These are phyloP conservation scores for Fusarium verrucosum DNA, from an alignment of 2,329 filamentous ascomycete genomes.

Conservation along the genomic window DNA sequence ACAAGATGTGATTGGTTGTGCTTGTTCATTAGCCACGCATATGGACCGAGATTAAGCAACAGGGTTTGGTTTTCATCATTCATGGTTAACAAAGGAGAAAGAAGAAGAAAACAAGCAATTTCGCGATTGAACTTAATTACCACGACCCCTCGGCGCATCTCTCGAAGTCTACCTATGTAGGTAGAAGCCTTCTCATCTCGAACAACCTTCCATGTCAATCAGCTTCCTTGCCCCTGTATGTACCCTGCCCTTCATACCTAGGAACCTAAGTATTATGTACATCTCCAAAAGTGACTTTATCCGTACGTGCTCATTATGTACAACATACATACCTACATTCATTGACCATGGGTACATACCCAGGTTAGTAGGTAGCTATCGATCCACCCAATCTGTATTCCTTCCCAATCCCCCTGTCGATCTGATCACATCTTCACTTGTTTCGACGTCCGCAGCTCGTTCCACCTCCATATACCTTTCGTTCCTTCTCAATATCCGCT, in stretches of 20 bases:
- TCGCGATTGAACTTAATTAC: slow-evolving; percentile 18
- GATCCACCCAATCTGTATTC: not conserved
- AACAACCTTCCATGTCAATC: not conserved
- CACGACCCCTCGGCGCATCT: slow-evolving; percentile 1
- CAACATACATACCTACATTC: too few relatives aligned
- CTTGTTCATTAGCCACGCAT: too few relatives aligned
- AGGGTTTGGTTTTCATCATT: too few relatives aligned
- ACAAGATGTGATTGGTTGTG: too few relatives aligned
- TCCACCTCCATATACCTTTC: slow-evolving; percentile 8
- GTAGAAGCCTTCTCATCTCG: slow-evolving; percentile 20
- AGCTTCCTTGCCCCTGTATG: slow-evolving; percentile 3
- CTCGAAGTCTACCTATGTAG: too few relatives aligned
- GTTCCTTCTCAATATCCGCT: slow-evolving; percentile 15
- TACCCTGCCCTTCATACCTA: too few relatives aligned
- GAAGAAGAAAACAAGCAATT: slow-evolving; percentile 33
- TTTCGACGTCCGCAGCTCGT: slow-evolving; percentile 32
- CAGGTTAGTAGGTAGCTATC: too few relatives aligned
- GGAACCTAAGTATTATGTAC: too few relatives aligned
- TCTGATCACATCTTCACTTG: slow-evolving; percentile 8
- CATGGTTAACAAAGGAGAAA: too few relatives aligned
- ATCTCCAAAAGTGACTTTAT: slow-evolving; percentile 17
- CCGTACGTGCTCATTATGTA: slow-evolving; percentile 8
- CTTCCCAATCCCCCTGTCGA: not conserved
- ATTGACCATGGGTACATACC: too few relatives aligned
- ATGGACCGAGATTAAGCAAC: too few relatives aligned